Percentiles rank a stretch among this genome's conserved stretches.
Evolutionary conservation across 495 filamentous ascomycete species (phyloP).

Genomic region (Hyphodiscus hymeniophilus): DNA sequence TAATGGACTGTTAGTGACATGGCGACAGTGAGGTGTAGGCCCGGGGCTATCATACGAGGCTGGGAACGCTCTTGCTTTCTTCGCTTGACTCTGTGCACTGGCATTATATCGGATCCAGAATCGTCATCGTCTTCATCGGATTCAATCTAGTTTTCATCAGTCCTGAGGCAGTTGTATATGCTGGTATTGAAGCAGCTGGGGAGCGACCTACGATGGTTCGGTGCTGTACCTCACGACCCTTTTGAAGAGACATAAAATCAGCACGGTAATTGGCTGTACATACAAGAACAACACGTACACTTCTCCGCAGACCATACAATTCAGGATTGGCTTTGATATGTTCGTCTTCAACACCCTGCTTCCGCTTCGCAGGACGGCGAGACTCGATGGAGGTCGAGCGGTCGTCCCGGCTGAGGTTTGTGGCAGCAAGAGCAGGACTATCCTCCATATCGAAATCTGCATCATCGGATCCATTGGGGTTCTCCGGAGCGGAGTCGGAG

Average conservation of each 20-base stretch:
- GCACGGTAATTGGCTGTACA: constrained; percentile 25
- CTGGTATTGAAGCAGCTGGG: not conserved
- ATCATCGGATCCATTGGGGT: constrained; percentile 69
- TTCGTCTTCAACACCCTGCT: constrained; percentile 63
- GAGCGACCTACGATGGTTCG: constrained; percentile 39
- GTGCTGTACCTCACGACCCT: constrained; percentile 45
- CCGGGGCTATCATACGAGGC: constrained; percentile 31
- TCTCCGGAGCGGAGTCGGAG: constrained; percentile 46
- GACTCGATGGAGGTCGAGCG: constrained; percentile 62
- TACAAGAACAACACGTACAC: constrained; percentile 54
- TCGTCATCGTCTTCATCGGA: constrained; percentile 43
- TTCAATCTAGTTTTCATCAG: constrained; percentile 23
- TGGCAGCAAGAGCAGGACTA: constrained; percentile 44
- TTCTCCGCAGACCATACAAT: constrained; percentile 86
- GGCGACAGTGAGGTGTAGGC: constrained; percentile 14
- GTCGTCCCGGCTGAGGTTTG: constrained; percentile 37
- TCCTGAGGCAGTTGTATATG: not conserved
- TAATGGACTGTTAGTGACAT: constrained; percentile 1
- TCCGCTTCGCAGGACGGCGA: constrained; percentile 63
- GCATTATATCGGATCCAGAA: constrained; percentile 57
- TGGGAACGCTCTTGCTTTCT: constrained; percentile 42
- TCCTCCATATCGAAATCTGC: constrained; percentile 69
- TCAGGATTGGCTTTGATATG: constrained; percentile 90
- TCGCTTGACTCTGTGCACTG: constrained; percentile 37
- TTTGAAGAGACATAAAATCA: not conserved